phyloP scores from a whole-genome alignment of 768 basidiomycete genomes.

The Pholiota molesta region DNA sequence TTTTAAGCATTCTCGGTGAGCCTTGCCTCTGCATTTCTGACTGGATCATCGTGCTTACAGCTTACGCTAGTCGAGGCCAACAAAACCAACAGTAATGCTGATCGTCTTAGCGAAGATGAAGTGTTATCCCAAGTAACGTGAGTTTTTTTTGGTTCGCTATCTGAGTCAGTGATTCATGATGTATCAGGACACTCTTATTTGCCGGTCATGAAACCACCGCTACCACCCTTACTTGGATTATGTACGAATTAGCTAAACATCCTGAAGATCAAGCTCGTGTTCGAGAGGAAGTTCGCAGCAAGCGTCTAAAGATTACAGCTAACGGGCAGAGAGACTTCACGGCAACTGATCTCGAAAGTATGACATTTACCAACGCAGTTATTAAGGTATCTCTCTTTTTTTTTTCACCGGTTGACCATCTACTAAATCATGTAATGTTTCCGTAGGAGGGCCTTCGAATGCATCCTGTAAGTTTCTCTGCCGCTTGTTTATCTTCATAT shows the following conservation, averaged over 20 bases:
- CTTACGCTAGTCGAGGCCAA: constrained; percentile 5
- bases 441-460: constrained; percentile 6
- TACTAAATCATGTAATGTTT: too few species aligned
- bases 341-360: constrained; percentile 11
- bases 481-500: not conserved
- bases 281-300: constrained; percentile 10
- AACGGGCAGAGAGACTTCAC: constrained; percentile 15
- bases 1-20: constrained; percentile 14
- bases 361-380: constrained; percentile 12
- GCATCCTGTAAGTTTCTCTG: constrained; percentile 6
- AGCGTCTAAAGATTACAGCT: constrained; percentile 8
- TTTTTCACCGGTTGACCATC: too few species aligned
- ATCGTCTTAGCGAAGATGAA: constrained; percentile 15
- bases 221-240: constrained; percentile 13
- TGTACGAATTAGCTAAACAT: constrained; percentile 14
- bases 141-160: not conserved
- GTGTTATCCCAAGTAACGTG: constrained; percentile 16
- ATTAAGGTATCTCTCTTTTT: constrained; percentile 4
- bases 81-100: constrained; percentile 7
- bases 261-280: constrained; percentile 17
- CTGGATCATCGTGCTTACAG: not conserved
- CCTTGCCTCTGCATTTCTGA: not conserved
- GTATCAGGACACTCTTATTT: constrained; percentile 3
- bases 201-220: constrained; percentile 17
- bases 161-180: not conserved